Evolutionary conservation across 2,329 filamentous ascomycete genomes (phyloP).

Genomic region (Penicillium sp.): DNA sequence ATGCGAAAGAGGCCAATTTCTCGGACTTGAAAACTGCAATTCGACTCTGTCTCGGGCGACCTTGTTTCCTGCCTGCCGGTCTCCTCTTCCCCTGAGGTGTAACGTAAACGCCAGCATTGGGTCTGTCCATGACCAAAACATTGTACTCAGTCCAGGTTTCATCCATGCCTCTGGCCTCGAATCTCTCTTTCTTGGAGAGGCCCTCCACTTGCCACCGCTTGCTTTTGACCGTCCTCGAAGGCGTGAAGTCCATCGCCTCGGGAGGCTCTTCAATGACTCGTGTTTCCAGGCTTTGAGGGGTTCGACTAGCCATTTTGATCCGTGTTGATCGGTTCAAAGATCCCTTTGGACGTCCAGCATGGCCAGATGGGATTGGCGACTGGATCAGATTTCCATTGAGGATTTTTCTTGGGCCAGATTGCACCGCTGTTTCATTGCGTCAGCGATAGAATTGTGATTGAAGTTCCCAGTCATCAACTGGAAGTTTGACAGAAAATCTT

Average conservation of each 20-base stretch:
- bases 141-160: conserved; percentile 44
- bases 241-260: not conserved
- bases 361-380: conserved; percentile 2
- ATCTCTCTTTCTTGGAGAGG: conserved; percentile 39
- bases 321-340: conserved; percentile 15
- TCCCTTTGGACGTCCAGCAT: conserved; percentile 16
- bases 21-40: conserved; percentile 41
- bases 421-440: conserved; percentile 8
- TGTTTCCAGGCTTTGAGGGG: conserved; percentile 7
- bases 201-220: conserved; percentile 23
- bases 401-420: conserved; percentile 3
- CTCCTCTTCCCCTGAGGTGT: conserved; percentile 40
- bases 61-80: conserved; percentile 37
- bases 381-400: conserved; percentile 7
- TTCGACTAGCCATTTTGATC: conserved; percentile 4
- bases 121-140: conserved; percentile 37
- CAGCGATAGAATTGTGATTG: not conserved
- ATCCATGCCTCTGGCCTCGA: conserved; percentile 41
- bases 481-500: conserved; percentile 11
- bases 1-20: conserved; percentile 33
- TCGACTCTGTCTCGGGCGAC: conserved; percentile 39
- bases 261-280: conserved; percentile 3
- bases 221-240: conserved; percentile 12
- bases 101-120: conserved; percentile 40
- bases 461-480: not conserved